Evolutionary conservation across 2,329 filamentous ascomycete genomes (phyloP).

Genomic region (Aspergillus brasiliensis): DNA sequence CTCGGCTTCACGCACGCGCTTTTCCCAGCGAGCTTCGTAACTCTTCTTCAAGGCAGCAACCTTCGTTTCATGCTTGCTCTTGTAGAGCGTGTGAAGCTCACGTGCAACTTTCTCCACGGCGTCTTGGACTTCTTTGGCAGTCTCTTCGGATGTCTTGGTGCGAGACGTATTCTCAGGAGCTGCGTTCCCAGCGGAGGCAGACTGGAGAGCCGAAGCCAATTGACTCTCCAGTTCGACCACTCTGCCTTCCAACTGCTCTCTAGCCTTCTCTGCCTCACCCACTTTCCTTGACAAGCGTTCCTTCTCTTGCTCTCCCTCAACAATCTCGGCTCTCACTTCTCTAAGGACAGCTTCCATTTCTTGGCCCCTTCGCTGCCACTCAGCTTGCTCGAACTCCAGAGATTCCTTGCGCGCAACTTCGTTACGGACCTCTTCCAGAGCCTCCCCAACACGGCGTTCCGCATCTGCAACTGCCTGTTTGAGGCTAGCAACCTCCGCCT

Average conservation of each 20-base stretch:
- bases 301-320: constrained; percentile 74
- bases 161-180: constrained; percentile 34
- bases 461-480: constrained; percentile 88
- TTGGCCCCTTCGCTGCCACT: constrained; percentile 80
- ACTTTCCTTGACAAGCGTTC: constrained; percentile 76
- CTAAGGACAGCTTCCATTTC: constrained; percentile 83
- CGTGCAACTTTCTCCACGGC: constrained; percentile 89
- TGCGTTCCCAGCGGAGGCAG: constrained; percentile 27
- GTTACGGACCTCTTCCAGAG: constrained; percentile 79
- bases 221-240: constrained; percentile 51
- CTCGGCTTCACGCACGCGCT: constrained; percentile 80
- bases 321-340: constrained; percentile 79
- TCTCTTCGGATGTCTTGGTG: constrained; percentile 49
- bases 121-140: constrained; percentile 72
- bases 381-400: constrained; percentile 71
- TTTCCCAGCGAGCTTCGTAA: constrained; percentile 86
- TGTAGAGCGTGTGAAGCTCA: constrained; percentile 90
- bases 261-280: constrained; percentile 70
- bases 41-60: constrained; percentile 81
- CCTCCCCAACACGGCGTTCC: constrained; percentile 86
- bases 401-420: constrained; percentile 71
- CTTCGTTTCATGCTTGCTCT: constrained; percentile 96
- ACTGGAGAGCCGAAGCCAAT: constrained; percentile 45
- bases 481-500: constrained; percentile 84
- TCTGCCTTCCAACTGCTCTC: constrained; percentile 48